Conservation (phyloP, 441 rosid genomes). For the Gossypium gossypioides region DNA sequence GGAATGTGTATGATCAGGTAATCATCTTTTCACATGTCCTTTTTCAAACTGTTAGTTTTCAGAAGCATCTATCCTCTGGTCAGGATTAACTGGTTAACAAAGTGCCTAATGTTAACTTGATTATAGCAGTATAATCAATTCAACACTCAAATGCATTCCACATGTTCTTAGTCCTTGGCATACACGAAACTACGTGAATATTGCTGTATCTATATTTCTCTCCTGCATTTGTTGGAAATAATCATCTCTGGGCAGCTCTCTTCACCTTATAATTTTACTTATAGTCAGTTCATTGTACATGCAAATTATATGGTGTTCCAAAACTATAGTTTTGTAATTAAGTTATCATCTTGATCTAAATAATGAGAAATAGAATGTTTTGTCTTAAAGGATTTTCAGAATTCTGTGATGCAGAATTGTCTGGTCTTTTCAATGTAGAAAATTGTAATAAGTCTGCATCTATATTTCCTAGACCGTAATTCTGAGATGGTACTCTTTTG, state of each 20-base stretch:
- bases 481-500: conserved; percentile 8
- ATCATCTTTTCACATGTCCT: conserved; percentile 10
- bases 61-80: neutral
- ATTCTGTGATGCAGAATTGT: neutral
- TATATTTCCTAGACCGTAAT: neutral
- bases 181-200: neutral
- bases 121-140: neutral
- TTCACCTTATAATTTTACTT: neutral
- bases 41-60: conserved; percentile 2
- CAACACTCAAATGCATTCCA: neutral
- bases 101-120: neutral
- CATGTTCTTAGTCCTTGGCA: neutral
- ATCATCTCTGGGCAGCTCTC: neutral
- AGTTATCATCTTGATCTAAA: neutral
- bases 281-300: neutral
- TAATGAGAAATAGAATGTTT: neutral
- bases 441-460: neutral
- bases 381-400: neutral
- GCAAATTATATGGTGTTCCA: neutral
- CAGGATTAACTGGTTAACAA: neutral
- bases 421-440: neutral
- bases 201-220: neutral
- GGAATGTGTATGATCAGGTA: conserved; percentile 87
- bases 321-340: neutral
- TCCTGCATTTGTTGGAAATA: neutral